Conservation (phyloP, 371 early-diverging fungal genomes). For the Saksenaea vasiformis region DNA sequence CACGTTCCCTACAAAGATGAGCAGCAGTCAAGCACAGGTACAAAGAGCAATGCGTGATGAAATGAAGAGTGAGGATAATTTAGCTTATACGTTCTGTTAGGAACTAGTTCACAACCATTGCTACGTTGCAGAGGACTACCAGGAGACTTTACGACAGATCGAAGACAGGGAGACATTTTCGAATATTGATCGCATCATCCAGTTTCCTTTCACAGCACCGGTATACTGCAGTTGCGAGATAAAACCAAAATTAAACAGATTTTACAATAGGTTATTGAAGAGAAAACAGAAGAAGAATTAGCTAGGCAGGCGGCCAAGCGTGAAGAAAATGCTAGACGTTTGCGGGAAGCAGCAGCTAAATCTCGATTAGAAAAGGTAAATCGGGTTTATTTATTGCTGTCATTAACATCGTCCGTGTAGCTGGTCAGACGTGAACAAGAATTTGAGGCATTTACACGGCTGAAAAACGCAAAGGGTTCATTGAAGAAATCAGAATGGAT, state of each 20-base stretch:
- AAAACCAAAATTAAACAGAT: background rate
- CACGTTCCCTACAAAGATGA: conserved; percentile 83
- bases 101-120: conserved; percentile 66
- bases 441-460: conserved; percentile 56
- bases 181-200: conserved; percentile 64
- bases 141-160: conserved; percentile 57
- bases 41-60: background rate
- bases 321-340: conserved; percentile 71
- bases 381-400: background rate
- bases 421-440: conserved; percentile 59
- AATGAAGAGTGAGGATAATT: background rate
- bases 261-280: conserved; percentile 52
- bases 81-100: conserved; percentile 18
- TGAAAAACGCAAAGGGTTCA: conserved; percentile 54
- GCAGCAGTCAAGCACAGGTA: conserved; percentile 72
- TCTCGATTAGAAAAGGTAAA: conserved; percentile 78
- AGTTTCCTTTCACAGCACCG: conserved; percentile 73
- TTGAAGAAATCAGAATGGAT: conserved; percentile 58
- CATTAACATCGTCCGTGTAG: conserved; percentile 15
- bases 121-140: conserved; percentile 78
- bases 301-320: conserved; percentile 70
- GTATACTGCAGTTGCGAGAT: conserved; percentile 22
- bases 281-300: conserved; percentile 79
- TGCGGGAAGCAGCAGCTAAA: conserved; percentile 81
- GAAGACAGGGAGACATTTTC: conserved; percentile 57